Evolutionary conservation across 1,284 basidiomycete species (phyloP), one percentile per base, ranked within the genome.

Genomic region (Vanrija humicola): DNA sequence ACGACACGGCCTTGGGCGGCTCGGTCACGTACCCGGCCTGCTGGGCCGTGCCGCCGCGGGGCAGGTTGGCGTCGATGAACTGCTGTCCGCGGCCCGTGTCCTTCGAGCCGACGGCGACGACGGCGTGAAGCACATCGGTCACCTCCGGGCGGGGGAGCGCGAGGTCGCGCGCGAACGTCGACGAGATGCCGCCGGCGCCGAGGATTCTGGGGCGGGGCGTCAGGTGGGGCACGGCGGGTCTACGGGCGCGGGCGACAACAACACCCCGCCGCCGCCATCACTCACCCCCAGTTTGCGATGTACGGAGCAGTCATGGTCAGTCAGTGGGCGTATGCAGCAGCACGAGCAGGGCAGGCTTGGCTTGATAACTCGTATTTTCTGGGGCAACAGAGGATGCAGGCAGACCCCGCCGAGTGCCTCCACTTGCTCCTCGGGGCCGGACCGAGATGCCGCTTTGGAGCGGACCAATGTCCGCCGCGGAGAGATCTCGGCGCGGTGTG

Each of bases 91-190:
- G 75, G 6, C 63, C 52, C 8, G 64, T 48, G 3, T 69, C 69
- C 25, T 76, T 61, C 12, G 78, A 78, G 0, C 77, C 79, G 18
- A 78, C 76, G 2, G 77, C 78, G 5, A 68, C 74, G 28, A 80
- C 62, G 14, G 66, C 65, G 59, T 81, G 80, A 42, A 66, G 55
- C 28, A 81, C 72, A 59, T 80, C 79, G 0, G 59, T 54, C 0
- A 76, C 75, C 5, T 69, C 58, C 2, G 67, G 43, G n/a, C 58
- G 55, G 5, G 58, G 58, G 0, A 77, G 74, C 48, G 73, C 69
- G 9, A 79, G 63, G 58, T 81, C 80, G 23, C 59, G 65, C 21
- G 68, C 62, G 55, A 80, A 80, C 45, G 65, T 64, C 21, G 62
- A 66, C 18, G 66, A 67, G 60, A 76, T 77, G 72, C 70, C 55